Evolutionary conservation across 2,329 filamentous ascomycete genomes (phyloP), one percentile per base, ranked within the genome.

Genomic region (Diaporthe humulicola): DNA sequence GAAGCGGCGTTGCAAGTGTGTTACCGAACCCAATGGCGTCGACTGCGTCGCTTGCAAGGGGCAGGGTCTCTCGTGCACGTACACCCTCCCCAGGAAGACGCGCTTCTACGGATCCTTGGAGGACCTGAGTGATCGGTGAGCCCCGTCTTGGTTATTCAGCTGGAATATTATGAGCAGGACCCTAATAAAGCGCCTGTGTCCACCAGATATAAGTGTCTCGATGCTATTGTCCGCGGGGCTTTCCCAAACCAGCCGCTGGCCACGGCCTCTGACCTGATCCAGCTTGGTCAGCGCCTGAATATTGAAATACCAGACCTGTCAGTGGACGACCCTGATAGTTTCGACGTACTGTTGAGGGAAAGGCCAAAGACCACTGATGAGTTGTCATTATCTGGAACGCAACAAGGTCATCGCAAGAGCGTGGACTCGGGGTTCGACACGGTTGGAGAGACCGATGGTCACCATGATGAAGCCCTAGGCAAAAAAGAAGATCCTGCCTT

Each of bases 41-140:
- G 80, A 79, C 40, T 85, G 83, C 73, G 76, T 81, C 33, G 78
- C 80, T 36, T 85, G 83, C 70, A 76, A 81, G 36, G 80, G 82
- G 70, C 82, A 83, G 52, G 79, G 80, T 45, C 76, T 78, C n/a
- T 75, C 78, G 22, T 85, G 82, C 75, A 79, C 80, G 19, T 84
- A 81, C 42, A 83, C 81, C 9, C 77, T 81, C 8, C 83, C 82
- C 2, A 79, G 82, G 9, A 84, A 83, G 77, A 83, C 82, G n/a
- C 78, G 80, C 54, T 83, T 84, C 76, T 84, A 84, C 38, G 83
- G 83, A 1, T 83, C 82, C 67, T 73, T 84, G 7, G 83, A 84
- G 52, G 81, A 83, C 71, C 75, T 85, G 28, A 83, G 83, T 64
- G 82, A 84, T 70, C 76, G 81, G 83, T 83, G 66, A 60, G 79